Conservation (phyloP, 352 stramenopile species). For the Saprolegnia parasitica region DNA sequence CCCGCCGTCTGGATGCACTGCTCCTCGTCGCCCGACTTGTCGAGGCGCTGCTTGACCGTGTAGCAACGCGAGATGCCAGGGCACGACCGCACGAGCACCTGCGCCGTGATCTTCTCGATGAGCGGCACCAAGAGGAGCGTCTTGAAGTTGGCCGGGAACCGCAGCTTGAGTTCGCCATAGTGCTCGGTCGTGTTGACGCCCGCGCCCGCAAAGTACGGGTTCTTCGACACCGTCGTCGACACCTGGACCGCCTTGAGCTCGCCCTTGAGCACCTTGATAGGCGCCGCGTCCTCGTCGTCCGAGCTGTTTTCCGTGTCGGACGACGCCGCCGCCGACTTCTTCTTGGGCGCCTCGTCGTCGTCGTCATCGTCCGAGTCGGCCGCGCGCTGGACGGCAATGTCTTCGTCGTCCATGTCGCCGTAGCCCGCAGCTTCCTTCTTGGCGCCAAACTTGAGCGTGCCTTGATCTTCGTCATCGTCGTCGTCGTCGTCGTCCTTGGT, state of each 20-base stretch:
- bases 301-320: conserved; percentile 26
- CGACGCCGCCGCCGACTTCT: not conserved
- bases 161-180: conserved; percentile 79
- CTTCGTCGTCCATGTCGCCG: conserved; percentile 92
- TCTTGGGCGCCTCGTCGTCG: not conserved
- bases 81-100: conserved; percentile 84
- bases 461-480: conserved; percentile 82
- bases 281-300: conserved; percentile 35
- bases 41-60: conserved; percentile 84
- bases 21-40: conserved; percentile 70
- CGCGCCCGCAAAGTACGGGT: conserved; percentile 82
- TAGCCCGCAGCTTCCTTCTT: conserved; percentile 81
- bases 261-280: conserved; percentile 35
- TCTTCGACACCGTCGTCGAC: conserved; percentile 72
- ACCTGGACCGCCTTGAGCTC: conserved; percentile 74
- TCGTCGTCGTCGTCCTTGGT: conserved; percentile 73
- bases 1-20: conserved; percentile 92
- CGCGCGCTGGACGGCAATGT: conserved; percentile 75
- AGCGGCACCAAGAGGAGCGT: conserved; percentile 87
- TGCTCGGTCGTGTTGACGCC: conserved; percentile 73
- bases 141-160: conserved; percentile 85
- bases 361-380: conserved; percentile 55
- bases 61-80: conserved; percentile 86
- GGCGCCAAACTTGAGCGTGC: conserved; percentile 76
- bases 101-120: conserved; percentile 78